Evolutionary conservation across 2,329 filamentous ascomycete genomes (phyloP).

Genomic region (Ilyonectria robusta): DNA sequence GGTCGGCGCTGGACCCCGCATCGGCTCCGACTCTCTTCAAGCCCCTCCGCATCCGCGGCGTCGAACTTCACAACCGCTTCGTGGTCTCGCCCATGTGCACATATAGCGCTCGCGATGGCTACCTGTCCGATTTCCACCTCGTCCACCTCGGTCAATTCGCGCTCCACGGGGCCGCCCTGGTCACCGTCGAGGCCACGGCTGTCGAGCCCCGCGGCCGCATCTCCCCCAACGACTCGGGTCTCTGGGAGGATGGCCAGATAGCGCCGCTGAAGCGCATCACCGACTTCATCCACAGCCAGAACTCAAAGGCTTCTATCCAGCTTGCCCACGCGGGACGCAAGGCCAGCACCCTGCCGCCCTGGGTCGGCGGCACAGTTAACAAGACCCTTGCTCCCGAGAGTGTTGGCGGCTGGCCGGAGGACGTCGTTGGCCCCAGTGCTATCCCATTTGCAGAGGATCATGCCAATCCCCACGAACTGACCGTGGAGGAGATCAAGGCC

Average conservation of each 20-base stretch:
- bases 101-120: conserved; percentile 72
- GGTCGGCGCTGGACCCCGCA: conserved; percentile 58
- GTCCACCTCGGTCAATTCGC: conserved; percentile 87
- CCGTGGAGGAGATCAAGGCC: conserved; percentile 74
- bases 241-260: conserved; percentile 90
- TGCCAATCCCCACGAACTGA: conserved; percentile 77
- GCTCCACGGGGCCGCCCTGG: conserved; percentile 79
- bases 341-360: conserved; percentile 73
- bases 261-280: conserved; percentile 78
- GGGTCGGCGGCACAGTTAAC: conserved; percentile 68
- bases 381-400: conserved; percentile 67
- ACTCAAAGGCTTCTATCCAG: conserved; percentile 83
- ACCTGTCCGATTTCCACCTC: conserved; percentile 85
- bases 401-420: conserved; percentile 69
- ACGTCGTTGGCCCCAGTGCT: conserved; percentile 66
- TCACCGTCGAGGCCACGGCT: conserved; percentile 84
- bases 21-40: conserved; percentile 68
- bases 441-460: conserved; percentile 73
- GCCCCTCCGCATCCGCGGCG: conserved; percentile 67
- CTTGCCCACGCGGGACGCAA: conserved; percentile 85
- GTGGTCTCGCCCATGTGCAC: conserved; percentile 74
- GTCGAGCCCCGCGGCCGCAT: conserved; percentile 85
- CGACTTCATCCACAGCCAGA: conserved; percentile 86
- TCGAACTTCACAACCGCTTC: conserved; percentile 70
- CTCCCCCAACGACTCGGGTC: conserved; percentile 81